Base-by-base conservation (phyloP, 108 stramenopile species). In the Cyclotella choctawhatcheeana region DNA sequence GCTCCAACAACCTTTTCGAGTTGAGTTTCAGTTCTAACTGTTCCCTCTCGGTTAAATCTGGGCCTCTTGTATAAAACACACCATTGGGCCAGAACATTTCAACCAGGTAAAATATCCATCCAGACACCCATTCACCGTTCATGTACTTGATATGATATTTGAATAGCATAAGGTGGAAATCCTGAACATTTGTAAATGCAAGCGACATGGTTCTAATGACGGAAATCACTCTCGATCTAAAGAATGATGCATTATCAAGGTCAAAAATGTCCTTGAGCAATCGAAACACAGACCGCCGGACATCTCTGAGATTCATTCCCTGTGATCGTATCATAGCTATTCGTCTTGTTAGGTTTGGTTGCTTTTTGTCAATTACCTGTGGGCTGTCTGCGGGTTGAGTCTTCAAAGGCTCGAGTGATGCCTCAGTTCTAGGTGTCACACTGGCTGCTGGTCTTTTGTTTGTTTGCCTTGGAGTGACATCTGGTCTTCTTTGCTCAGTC, bases 61-160 rank as follows among this genome's bases (percentile, higher is more conserved):
- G 74, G 25, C 31, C 76, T 43, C 83, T 54, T 14, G 74, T 69
- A 54, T 87, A 81, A 45, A 84, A 93, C 7, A 89, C 88, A 50
- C 92, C 95, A 51, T 93, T 85, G 16, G 95, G 95, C 92, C 92
- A 96, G 22, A 96, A 71, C 40, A 89, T 76, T 52, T 91, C 87
- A n/a, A 84, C 54, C 6, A 85, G 25, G 13, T 64, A 83, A 31
- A 79, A 54, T 17, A 96, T 83, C 69, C 79, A 82, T 21, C 74
- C 75, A 24, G 88, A 87, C 2, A 93, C 50, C 50, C 89, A 87
- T 40, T 89, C 86, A 10, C 86, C 83, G 64, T 84, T 92, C 67
- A 93, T 68, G 27, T 93, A 73, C 52, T 81, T 72, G 3, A 83
- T 31, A 72, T 96, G 95, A 22, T 74, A 59, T 51, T 83, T 67